Percentiles rank a stretch among this genome's conserved stretches.
These are phyloP conservation scores for Periconia sp. DNA, from an alignment of 2,329 filamentous ascomycete species.

Conservation along the genomic window DNA sequence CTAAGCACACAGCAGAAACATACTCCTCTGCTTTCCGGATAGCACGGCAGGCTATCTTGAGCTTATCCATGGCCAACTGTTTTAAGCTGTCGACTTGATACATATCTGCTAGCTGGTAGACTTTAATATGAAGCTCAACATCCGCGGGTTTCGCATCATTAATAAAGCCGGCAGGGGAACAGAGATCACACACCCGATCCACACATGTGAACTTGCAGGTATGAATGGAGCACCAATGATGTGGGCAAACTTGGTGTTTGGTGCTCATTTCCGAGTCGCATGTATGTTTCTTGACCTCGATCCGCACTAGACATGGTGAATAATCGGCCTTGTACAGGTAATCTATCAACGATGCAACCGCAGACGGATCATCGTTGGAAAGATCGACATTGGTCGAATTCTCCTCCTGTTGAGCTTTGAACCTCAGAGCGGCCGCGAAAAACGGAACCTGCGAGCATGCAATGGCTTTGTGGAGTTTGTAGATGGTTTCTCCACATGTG, in stretches of 20 bases:
- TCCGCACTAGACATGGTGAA: background rate
- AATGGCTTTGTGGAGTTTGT: conserved; percentile 17
- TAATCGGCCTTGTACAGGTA: background rate
- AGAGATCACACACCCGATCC: no score
- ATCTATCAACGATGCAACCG: no score
- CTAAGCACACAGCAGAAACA: background rate
- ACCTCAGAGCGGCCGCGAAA: conserved; percentile 12
- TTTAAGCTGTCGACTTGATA: background rate
- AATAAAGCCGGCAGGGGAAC: background rate
- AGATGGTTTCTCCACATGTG: conserved; percentile 5
- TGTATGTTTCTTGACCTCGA: background rate
- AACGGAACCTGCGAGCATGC: conserved; percentile 11
- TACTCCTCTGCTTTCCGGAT: background rate
- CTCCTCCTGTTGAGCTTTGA: background rate
- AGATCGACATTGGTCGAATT: no score
- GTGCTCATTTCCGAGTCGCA: background rate
- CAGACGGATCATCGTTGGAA: no score
- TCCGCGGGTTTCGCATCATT: background rate
- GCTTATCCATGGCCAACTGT: background rate
- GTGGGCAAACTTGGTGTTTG: background rate
- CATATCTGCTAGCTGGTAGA: background rate
- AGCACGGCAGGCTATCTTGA: background rate
- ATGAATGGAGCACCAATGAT: background rate
- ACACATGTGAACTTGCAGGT: background rate
- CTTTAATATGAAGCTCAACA: background rate